Conservation (phyloP, 176 grass and related monocot species). For the Oryza glaberrima region DNA sequence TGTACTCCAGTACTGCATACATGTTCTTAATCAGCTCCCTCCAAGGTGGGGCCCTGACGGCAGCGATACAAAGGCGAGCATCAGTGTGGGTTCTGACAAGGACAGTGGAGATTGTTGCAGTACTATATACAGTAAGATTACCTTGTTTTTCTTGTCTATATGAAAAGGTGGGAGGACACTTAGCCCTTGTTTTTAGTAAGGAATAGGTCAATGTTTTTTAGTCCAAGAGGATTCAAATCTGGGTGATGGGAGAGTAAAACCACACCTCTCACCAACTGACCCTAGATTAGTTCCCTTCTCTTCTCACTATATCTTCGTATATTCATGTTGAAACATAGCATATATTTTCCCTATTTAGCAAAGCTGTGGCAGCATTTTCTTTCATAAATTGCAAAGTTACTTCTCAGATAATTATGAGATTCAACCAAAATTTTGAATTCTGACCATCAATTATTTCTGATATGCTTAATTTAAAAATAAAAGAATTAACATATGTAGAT, state of each 20-base stretch:
- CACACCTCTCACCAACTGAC: no score
- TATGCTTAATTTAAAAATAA: no score
- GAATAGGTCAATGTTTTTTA: background rate
- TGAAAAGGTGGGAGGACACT: background rate
- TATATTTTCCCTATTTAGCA: background rate
- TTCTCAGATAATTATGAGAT: background rate
- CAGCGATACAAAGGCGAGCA: constrained; percentile 55
- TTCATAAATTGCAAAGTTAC: background rate
- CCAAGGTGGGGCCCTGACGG: constrained; percentile 54
- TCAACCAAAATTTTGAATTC: no score
- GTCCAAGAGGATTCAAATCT: background rate
- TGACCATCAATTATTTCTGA: no score
- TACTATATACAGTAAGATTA: constrained; percentile 63
- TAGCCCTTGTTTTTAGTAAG: no score
- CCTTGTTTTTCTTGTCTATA: background rate
- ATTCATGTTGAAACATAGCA: background rate
- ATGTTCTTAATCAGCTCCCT: constrained; percentile 90
- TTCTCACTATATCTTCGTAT: background rate
- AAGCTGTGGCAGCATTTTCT: background rate
- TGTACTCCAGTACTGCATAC: constrained; percentile 79
- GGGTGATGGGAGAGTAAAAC: no score
- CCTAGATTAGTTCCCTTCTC: background rate
- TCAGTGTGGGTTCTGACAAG: constrained; percentile 67
- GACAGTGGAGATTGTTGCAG: constrained; percentile 68
- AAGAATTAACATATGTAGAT: no score